These are phyloP conservation scores for Micromonas commoda DNA, from an alignment of 139 green algal species.

Conservation along the genomic window DNA sequence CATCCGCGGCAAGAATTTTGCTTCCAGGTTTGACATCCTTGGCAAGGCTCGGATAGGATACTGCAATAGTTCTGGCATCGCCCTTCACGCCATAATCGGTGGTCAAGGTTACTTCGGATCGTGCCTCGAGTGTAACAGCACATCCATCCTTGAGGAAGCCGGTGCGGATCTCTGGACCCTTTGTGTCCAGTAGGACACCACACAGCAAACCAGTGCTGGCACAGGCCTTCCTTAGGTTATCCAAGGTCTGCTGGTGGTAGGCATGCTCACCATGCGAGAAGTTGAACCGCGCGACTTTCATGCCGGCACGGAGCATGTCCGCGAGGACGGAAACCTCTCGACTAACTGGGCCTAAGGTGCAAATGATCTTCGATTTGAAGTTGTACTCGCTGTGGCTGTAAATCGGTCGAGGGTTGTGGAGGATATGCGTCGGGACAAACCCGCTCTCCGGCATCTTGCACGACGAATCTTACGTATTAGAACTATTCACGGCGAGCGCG, in stretches of 20 bases:
- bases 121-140: conserved; percentile 51
- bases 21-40: conserved; percentile 64
- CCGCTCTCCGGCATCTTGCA: too few species aligned
- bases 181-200: conserved; percentile 56
- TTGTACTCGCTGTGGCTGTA: neutral
- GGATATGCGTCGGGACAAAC: neutral
- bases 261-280: conserved; percentile 71
- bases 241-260: conserved; percentile 84
- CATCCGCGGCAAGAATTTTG: conserved; percentile 86
- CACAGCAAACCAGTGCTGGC: conserved; percentile 90
- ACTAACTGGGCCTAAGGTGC: conserved; percentile 55
- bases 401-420: neutral
- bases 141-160: conserved; percentile 72
- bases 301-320: conserved; percentile 57
- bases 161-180: conserved; percentile 36
- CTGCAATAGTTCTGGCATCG: conserved; percentile 47
- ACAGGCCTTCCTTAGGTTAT: conserved; percentile 73
- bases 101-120: conserved; percentile 72
- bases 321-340: conserved; percentile 47
- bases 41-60: conserved; percentile 35
- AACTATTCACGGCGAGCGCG: too few species aligned
- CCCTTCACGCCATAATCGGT: conserved; percentile 4
- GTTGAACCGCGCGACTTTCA: conserved; percentile 70
- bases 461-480: too few species aligned
- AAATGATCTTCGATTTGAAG: conserved; percentile 57